Conservation (phyloP, 441 rosid genomes). For the Eruca vesicaria region DNA sequence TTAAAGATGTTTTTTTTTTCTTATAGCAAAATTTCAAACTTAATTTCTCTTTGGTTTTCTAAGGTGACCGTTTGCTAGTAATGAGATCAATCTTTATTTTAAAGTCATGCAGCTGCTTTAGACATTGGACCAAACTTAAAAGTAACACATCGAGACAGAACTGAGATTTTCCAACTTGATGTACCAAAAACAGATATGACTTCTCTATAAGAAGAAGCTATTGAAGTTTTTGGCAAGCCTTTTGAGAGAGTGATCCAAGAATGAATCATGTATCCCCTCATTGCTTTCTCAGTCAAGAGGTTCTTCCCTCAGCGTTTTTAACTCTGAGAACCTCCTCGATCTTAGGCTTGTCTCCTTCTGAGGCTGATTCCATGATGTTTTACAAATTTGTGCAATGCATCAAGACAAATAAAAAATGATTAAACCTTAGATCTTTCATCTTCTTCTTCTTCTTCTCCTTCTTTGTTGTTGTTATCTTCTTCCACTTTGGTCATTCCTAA, state of each 20-base stretch:
- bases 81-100: background rate
- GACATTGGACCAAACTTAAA: constrained; percentile 16
- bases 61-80: too few relatives aligned
- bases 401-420: background rate
- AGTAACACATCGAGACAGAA: background rate
- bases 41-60: too few relatives aligned
- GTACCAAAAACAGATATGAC: background rate
- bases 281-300: constrained; percentile 55
- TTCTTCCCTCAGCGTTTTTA: constrained; percentile 70
- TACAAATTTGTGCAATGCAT: too few relatives aligned
- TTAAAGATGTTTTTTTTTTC: too few relatives aligned
- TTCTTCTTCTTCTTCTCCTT: constrained; percentile 18
- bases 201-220: background rate
- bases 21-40: too few relatives aligned
- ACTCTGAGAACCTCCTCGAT: constrained; percentile 77
- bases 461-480: constrained; percentile 15
- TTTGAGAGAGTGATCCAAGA: constrained; percentile 52
- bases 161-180: background rate
- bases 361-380: constrained; percentile 35
- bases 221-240: constrained; percentile 43
- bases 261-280: constrained; percentile 65
- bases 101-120: constrained; percentile 1
- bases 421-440: constrained; percentile 22
- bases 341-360: constrained; percentile 82
- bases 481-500: constrained; percentile 26